These are phyloP conservation scores for Colletotrichum tropicicola DNA, from an alignment of 2,329 filamentous ascomycete genomes.

Conservation along the genomic window DNA sequence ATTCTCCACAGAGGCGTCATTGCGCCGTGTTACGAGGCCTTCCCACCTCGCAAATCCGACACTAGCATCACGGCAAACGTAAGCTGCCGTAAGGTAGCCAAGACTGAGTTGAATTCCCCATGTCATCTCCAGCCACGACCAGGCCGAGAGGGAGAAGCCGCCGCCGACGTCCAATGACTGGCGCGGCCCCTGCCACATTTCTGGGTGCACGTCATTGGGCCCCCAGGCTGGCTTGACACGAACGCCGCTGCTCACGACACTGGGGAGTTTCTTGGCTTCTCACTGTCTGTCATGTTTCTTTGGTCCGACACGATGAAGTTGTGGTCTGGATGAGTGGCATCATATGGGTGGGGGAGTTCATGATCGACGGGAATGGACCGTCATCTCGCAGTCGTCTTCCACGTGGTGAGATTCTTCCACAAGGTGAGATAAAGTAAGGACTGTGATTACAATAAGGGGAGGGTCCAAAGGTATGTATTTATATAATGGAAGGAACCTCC, in stretches of 20 bases:
- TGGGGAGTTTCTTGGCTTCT: not conserved
- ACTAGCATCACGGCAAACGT: constrained; percentile 11
- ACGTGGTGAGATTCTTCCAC: too few relatives aligned
- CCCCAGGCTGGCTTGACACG: not conserved
- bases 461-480: too few relatives aligned
- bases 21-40: constrained; percentile 10
- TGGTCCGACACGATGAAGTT: too few relatives aligned
- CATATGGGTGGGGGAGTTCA: too few relatives aligned
- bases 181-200: not conserved
- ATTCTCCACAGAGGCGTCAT: constrained; percentile 23
- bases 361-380: too few relatives aligned
- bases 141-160: not conserved
- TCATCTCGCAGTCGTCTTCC: too few relatives aligned
- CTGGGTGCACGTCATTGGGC: not conserved
- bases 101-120: constrained; percentile 1
- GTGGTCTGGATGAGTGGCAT: too few relatives aligned
- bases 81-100: constrained; percentile 6
- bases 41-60: constrained; percentile 1
- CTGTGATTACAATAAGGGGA: too few relatives aligned
- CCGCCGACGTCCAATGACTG: not conserved
- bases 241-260: not conserved
- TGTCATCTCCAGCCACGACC: constrained; percentile 1
- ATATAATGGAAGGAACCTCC: too few relatives aligned
- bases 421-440: too few relatives aligned
- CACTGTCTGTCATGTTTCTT: too few relatives aligned